Evolutionary conservation across 2,329 filamentous ascomycete species (phyloP).

Genomic region (Rachicladosporium sp.): DNA sequence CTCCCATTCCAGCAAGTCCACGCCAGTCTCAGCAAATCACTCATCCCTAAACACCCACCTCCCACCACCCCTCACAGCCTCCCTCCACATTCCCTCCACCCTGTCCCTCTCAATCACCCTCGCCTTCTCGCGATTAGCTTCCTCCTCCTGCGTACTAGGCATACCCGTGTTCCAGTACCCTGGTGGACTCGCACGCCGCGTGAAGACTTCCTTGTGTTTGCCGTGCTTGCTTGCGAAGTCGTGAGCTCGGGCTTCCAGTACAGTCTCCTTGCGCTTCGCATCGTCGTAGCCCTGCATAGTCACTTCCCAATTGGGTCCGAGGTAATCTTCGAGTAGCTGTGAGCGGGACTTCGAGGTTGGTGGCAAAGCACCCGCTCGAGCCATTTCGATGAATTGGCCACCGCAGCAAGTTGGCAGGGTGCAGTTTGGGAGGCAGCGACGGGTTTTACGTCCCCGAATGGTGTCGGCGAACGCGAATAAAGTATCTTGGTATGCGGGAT

Average conservation of each 20-base stretch:
- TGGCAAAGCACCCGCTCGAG: conserved; percentile 25
- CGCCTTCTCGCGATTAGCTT: conserved; percentile 53
- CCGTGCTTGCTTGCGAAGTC: conserved; percentile 63
- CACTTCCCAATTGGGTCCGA: conserved; percentile 15
- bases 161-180: conserved; percentile 90
- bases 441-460: conserved; percentile 50
- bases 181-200: conserved; percentile 60
- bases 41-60: conserved; percentile 77
- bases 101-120: conserved; percentile 49
- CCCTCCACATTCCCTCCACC: conserved; percentile 61
- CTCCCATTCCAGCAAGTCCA: not conserved
- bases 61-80: conserved; percentile 67
- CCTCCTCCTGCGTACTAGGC: conserved; percentile 70
- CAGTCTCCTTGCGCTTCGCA: conserved; percentile 51
- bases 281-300: conserved; percentile 12
- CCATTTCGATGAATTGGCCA: conserved; percentile 52
- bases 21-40: conserved; percentile 9
- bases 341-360: conserved; percentile 14
- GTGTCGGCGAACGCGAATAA: conserved; percentile 65
- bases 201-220: conserved; percentile 63
- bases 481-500: conserved; percentile 59
- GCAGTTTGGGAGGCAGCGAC: conserved; percentile 62
- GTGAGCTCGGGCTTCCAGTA: conserved; percentile 64
- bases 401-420: conserved; percentile 63
- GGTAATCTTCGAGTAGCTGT: conserved; percentile 15